These are phyloP conservation scores for Taxillus chinensis DNA, from an alignment of 164 flowering plant species.

Conservation along the genomic window DNA sequence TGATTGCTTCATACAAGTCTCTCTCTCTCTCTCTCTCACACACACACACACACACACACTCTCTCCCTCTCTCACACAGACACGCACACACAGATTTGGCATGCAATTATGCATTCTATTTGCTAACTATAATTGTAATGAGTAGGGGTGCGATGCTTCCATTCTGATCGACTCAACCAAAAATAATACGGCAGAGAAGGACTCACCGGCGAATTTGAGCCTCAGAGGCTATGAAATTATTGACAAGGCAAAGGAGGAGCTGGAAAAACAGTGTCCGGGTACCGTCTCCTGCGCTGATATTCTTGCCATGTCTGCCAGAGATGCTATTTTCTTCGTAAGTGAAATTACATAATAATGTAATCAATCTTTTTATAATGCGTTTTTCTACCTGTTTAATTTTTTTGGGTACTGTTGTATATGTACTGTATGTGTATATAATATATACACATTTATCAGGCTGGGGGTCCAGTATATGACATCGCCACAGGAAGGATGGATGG, in stretches of 20 bases:
- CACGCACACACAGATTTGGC: no score
- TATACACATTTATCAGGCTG: conserved; percentile 25
- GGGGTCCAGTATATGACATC: conserved; percentile 72
- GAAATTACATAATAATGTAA: neutral
- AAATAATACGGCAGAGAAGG: conserved; percentile 73
- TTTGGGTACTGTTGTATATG: neutral
- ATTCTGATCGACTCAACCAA: conserved; percentile 68
- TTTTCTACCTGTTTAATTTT: neutral
- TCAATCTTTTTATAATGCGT: neutral
- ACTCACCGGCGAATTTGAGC: conserved; percentile 78
- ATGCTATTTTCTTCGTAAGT: conserved; percentile 65
- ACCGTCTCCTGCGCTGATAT: conserved; percentile 89
- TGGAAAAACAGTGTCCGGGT: conserved; percentile 69
- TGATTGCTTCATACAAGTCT: conserved; percentile 70
- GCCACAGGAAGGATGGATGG: conserved; percentile 91
- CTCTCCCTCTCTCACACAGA: neutral
- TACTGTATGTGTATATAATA: no score
- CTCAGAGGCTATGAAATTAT: conserved; percentile 69
- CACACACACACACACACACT: neutral
- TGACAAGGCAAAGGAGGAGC: conserved; percentile 45
- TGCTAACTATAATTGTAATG: no score
- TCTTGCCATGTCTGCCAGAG: conserved; percentile 81
- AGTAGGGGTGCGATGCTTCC: conserved; percentile 91
- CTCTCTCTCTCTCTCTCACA: neutral
- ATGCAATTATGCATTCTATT: no score